Evolutionary conservation across 2,329 filamentous ascomycete genomes (phyloP).

Genomic region (Phaeoacremonium minimum): DNA sequence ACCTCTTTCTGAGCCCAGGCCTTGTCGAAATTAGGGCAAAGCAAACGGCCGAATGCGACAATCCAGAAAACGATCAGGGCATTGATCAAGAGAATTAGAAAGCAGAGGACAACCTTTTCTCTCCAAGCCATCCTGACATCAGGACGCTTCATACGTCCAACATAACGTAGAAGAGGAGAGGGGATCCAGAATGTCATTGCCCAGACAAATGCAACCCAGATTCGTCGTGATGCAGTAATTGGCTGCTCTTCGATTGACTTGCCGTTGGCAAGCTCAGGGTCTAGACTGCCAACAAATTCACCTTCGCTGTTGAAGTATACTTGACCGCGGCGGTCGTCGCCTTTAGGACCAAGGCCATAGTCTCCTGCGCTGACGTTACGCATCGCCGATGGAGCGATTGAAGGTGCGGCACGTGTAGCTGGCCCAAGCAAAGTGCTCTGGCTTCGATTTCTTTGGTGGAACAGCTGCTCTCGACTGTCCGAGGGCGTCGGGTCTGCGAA

Average conservation of each 20-base stretch:
- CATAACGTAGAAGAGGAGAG: conserved; percentile 70
- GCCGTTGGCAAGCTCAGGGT: conserved; percentile 72
- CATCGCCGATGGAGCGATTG: conserved; percentile 52
- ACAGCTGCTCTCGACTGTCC: conserved; percentile 68
- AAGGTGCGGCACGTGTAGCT: conserved; percentile 44
- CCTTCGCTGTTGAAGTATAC: conserved; percentile 71
- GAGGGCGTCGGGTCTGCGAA: conserved; percentile 58
- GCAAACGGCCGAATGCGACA: conserved; percentile 73
- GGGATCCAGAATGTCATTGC: conserved; percentile 90
- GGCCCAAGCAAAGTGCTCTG: conserved; percentile 44
- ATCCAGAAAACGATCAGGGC: conserved; percentile 87
- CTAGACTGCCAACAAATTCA: conserved; percentile 64
- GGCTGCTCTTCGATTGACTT: conserved; percentile 71
- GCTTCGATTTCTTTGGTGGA: conserved; percentile 55
- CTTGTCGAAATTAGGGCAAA: conserved; percentile 91
- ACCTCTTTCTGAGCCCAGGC: conserved; percentile 76
- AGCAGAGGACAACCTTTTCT: conserved; percentile 83
- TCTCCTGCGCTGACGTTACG: conserved; percentile 64
- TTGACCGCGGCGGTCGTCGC: conserved; percentile 71
- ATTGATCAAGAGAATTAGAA: conserved; percentile 80
- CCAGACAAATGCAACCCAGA: conserved; percentile 84
- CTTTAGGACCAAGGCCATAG: conserved; percentile 84
- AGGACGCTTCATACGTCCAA: conserved; percentile 94
- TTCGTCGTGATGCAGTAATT: conserved; percentile 58
- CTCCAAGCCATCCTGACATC: conserved; percentile 97